Percentiles rank a stretch among this genome's conserved stretches.
Conservation (phyloP, 129 eudicot genomes). For the Flaveria bidentis region DNA sequence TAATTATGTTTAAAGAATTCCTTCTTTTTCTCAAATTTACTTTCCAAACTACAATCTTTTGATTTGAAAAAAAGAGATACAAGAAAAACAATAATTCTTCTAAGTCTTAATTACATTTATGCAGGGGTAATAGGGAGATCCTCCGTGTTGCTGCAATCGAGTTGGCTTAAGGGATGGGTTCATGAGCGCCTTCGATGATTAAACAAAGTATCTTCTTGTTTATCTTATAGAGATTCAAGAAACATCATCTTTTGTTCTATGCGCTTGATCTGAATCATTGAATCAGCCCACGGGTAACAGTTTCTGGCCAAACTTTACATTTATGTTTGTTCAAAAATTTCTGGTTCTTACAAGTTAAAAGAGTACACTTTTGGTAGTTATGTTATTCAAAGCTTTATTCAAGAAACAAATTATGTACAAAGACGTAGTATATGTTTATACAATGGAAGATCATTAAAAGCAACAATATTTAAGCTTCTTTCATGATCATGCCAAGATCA, state of each 20-base stretch:
- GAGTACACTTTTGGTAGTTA: background rate
- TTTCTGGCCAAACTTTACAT: background rate
- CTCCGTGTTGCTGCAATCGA: no score
- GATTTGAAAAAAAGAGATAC: background rate
- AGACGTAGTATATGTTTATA: slow-evolving; percentile 20
- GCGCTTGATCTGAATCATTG: no score
- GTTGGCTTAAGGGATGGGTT: no score
- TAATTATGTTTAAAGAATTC: slow-evolving; percentile 2
- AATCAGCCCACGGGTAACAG: background rate
- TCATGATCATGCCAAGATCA: slow-evolving; percentile 57
- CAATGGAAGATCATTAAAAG: slow-evolving; percentile 22
- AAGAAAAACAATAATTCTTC: background rate
- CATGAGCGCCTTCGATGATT: no score
- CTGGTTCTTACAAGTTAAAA: slow-evolving; percentile 13
- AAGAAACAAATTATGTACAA: slow-evolving; percentile 27
- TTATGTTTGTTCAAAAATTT: background rate
- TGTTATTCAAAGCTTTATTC: slow-evolving; percentile 31
- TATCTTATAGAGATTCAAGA: no score
- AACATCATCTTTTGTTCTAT: no score
- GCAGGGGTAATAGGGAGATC: no score
- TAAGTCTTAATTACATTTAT: no score
- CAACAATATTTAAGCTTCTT: slow-evolving; percentile 26
- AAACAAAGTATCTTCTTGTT: no score
- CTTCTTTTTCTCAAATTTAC: background rate
- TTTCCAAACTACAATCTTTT: background rate